These are phyloP conservation scores for Lachancea fermentati DNA, from an alignment of 805 yeast species.

Conservation along the genomic window DNA sequence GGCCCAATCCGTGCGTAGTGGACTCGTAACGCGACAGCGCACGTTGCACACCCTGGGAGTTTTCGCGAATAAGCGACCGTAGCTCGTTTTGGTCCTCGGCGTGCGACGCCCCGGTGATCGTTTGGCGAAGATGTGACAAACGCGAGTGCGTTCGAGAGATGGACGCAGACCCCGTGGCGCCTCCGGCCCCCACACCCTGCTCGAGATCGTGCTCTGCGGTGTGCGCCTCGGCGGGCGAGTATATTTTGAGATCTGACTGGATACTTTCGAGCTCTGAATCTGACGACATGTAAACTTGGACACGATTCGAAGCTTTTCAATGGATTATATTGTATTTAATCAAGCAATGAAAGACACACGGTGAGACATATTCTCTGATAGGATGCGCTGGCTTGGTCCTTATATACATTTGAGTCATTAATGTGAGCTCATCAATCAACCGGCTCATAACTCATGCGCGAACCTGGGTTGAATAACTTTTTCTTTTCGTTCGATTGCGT, in stretches of 20 bases:
- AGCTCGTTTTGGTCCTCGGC: conserved; percentile 2
- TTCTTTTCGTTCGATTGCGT: no score
- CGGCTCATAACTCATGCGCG: no score
- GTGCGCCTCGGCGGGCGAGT: not conserved
- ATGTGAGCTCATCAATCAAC: no score
- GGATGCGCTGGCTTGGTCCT: no score
- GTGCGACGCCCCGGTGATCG: not conserved
- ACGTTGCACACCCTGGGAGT: conserved; percentile 8
- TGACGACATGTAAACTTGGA: not conserved
- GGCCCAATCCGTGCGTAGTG: conserved; percentile 12
- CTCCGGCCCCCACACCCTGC: not conserved
- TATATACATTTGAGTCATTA: no score
- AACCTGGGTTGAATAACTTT: no score
- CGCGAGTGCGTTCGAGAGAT: not conserved
- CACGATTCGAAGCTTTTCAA: no score
- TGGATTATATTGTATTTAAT: no score
- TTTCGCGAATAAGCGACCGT: not conserved
- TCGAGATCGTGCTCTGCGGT: not conserved
- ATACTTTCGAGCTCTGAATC: conserved; percentile 2
- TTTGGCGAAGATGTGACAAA: not conserved
- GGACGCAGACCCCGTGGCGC: not conserved
- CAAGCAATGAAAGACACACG: no score
- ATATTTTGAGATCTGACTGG: conserved; percentile 1
- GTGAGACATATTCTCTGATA: no score
- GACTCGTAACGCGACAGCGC: conserved; percentile 13